Percentiles rank a stretch among this genome's conserved stretches.
Evolutionary conservation across 768 basidiomycete genomes (phyloP).

Genomic region (Mrakia frigida): DNA sequence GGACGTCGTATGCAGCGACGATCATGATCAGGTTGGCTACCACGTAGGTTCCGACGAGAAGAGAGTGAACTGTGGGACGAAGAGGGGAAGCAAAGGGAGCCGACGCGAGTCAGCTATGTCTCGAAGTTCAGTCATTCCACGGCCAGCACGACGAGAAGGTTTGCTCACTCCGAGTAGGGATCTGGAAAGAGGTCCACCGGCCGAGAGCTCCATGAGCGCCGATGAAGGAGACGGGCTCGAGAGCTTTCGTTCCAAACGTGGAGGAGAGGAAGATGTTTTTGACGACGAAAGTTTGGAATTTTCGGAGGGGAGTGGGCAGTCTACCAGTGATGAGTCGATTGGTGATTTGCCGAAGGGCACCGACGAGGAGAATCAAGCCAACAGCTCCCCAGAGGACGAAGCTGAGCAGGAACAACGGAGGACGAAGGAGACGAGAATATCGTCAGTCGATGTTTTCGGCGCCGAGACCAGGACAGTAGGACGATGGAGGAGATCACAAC

Average conservation of each 20-base stretch:
- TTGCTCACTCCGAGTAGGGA: conserved; percentile 12
- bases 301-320: neutral
- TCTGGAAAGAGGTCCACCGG: conserved; percentile 10
- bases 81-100: neutral
- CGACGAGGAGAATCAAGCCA: neutral
- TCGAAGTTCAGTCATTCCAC: neutral
- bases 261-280: conserved; percentile 25
- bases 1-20: neutral
- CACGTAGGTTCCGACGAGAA: conserved; percentile 6
- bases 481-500: neutral
- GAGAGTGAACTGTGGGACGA: conserved; percentile 10
- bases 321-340: neutral
- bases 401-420: too few relatives aligned
- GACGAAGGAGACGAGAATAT: too few relatives aligned
- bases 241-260: neutral
- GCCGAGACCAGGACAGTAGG: too few relatives aligned
- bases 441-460: too few relatives aligned
- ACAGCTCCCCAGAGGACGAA: conserved; percentile 10
- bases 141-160: neutral
- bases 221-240: conserved; percentile 8
- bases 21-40: neutral
- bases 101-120: neutral
- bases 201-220: conserved; percentile 18
- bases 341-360: neutral
- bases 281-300: conserved; percentile 1